Percentiles rank a stretch among this genome's conserved stretches.
phyloP scores from a whole-genome alignment of 2,329 filamentous ascomycete species.

The Trichophyton verrucosum region DNA sequence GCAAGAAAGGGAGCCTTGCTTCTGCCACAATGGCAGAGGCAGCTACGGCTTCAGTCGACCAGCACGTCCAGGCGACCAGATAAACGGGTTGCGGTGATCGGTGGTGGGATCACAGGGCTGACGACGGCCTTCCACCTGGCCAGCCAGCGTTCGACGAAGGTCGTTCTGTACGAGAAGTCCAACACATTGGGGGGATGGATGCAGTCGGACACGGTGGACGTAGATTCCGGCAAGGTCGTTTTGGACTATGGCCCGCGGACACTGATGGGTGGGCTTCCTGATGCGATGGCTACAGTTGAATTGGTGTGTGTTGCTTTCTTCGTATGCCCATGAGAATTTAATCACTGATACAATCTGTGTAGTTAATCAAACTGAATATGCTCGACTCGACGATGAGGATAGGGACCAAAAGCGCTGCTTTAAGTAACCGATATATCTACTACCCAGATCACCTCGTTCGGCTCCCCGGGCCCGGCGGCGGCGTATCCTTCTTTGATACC shows the following conservation, averaged over 20 bases:
- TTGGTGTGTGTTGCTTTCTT: neutral
- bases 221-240: slow-evolving; percentile 48
- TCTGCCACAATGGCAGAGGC: neutral
- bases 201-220: slow-evolving; percentile 49
- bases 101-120: slow-evolving; percentile 73
- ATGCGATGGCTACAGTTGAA: slow-evolving; percentile 42
- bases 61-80: neutral
- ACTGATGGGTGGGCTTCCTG: slow-evolving; percentile 45
- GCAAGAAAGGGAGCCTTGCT: neutral
- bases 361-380: slow-evolving; percentile 28
- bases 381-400: slow-evolving; percentile 45
- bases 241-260: slow-evolving; percentile 81
- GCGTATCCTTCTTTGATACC: slow-evolving; percentile 18
- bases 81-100: slow-evolving; percentile 48
- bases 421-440: slow-evolving; percentile 66
- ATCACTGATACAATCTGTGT: slow-evolving; percentile 23
- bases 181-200: slow-evolving; percentile 73
- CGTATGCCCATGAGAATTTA: neutral
- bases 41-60: neutral
- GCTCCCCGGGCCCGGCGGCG: slow-evolving; percentile 38
- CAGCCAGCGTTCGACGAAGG: slow-evolving; percentile 53
- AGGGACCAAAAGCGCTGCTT: slow-evolving; percentile 38
- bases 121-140: slow-evolving; percentile 65
- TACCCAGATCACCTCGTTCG: slow-evolving; percentile 71
- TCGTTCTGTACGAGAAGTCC: slow-evolving; percentile 70